Evolutionary conservation across 768 basidiomycete species (phyloP), one percentile per base, ranked within the genome.

Genomic region (Boletus tomentosulus): DNA sequence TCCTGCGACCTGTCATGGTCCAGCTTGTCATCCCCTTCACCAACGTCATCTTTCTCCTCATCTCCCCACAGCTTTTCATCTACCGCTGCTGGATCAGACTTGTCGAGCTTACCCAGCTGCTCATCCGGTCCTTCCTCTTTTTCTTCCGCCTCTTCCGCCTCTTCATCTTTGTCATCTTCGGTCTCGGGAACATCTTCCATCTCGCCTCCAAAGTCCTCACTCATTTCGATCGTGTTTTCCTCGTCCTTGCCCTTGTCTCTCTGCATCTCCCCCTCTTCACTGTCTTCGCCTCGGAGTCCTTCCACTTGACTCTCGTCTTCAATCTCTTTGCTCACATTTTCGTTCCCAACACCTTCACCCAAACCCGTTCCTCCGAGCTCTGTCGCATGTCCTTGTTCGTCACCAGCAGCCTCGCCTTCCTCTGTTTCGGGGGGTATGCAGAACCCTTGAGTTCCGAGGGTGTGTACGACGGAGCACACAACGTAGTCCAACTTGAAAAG

Each of bases 21-120:
- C 24, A 78, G 73, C 65, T 84, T 82, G 44, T 82, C 70, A n/a
- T 76, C 68, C 22, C 78, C 72, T 13, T 77, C 65, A 47, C 50
- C 46, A n/a, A 83, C 77, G 27, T 80, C 76, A 4, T 82, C 77
- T 12, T 81, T 81, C 47, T 76, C 70, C 60, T 96, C 87, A 57
- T 95, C 90, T 19, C 89, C 93, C 96, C 97, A 98, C 60, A 99
- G 75, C 74, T 98, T 98, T 73, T 99, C 96, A 65, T 98, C 96
- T 15, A 97, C 81, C 0, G 86, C 85, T 25, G 83, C 78, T 9
- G 91, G 87, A 71, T 98, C 96, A 16, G 80, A 74, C 2, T 84
- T 80, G 71, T 96, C 92, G 31, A 98, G 73, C 47, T 93, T 80
- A 7, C 84, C 93, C 30, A 95, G 66, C 57, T 85, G 84, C 58